Base-by-base conservation (phyloP, 164 flowering plant genomes). In the Pachysandra terminalis region DNA sequence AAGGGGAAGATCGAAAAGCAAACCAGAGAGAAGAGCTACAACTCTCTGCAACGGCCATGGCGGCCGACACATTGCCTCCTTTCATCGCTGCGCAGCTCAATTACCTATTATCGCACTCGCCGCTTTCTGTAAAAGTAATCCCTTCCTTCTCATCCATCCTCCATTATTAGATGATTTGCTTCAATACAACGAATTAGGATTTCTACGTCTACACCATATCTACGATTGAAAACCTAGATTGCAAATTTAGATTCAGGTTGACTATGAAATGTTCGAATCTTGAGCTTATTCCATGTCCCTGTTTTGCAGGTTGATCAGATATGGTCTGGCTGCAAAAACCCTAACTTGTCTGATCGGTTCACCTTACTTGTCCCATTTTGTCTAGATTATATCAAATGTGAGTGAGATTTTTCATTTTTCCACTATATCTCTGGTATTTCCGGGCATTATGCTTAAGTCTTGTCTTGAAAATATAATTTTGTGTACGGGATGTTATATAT, bases 401-500 rank as follows among this genome's bases (percentile, higher is more conserved):
- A 70, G 90, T 79, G 22, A 59, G 6, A 5, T 41, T 23, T 60
- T 21, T 19, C 13, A 24, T 5, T 55, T 54, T 59, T 40, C 17
- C 61, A 3, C 3, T 26, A 0, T 5, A 49, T 26, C 0, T 68
- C 40, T 32, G 5, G 37, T 32, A 7, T 3, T 32, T 32, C 7
- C 7, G 37, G 37, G 37, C 37, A 3, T 32, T 32, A 3, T 32
- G 37, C 15, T 15, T 35, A 28, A 7, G 19, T 23, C 22, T 40
- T 10, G 17, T 45, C 45, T 45, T 24, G 37, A 14, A 2, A 26
- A n/a, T 17, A 28, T 48, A 24, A 51, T 40, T 37, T 68, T 64
- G 45, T 61, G 59, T 61, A 93, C 97, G 97, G 96, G 97, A 94
- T 79, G 80, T 94, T 35, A 77, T 91, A 66, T 94, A 78, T 82